These are phyloP conservation scores for Hypoxylon fuscum DNA, from an alignment of 495 filamentous ascomycete genomes.

Conservation along the genomic window DNA sequence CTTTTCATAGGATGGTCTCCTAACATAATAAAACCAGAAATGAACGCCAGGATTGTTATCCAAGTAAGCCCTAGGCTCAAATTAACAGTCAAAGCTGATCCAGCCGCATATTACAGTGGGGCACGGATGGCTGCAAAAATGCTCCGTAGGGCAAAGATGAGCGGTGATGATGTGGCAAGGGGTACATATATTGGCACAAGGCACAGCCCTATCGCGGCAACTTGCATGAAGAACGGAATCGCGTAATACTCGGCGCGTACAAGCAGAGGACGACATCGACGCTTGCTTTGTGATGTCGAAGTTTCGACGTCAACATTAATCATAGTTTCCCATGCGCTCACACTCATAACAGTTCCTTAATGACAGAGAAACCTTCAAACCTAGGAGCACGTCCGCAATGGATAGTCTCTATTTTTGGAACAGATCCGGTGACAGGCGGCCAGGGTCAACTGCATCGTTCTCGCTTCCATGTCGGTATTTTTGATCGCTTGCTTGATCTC, in stretches of 20 bases:
- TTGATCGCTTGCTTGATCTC: conserved; percentile 20
- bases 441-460: conserved; percentile 33
- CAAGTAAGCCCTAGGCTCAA: no score
- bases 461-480: conserved; percentile 25
- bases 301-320: no score
- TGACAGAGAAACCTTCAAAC: background rate
- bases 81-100: background rate
- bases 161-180: conserved; percentile 1
- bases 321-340: background rate
- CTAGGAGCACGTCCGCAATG: conserved; percentile 11
- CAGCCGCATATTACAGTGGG: conserved; percentile 3
- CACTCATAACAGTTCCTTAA: background rate
- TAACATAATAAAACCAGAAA: no score
- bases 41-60: background rate
- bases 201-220: background rate
- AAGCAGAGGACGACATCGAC: no score
- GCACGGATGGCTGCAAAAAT: background rate
- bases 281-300: no score
- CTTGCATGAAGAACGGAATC: no score
- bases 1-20: no score
- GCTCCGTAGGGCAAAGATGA: conserved; percentile 1
- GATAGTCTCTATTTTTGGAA: conserved; percentile 15
- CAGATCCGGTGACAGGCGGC: conserved; percentile 28
- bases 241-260: no score
- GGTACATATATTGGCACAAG: background rate